Base-by-base conservation (phyloP, 257 asterid species). In the Capsicum pubescens region DNA sequence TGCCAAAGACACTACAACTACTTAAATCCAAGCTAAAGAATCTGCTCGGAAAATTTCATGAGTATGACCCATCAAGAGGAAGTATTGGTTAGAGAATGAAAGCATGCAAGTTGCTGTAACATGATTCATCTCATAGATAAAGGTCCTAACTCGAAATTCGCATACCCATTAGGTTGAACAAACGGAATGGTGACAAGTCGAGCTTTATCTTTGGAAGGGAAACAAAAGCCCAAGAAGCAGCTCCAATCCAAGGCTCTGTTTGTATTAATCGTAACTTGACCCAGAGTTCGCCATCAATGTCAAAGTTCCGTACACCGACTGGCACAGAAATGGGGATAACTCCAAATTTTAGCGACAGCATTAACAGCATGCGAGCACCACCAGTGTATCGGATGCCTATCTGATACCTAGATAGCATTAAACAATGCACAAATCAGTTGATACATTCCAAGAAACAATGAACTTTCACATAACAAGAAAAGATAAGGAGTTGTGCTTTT, bases 161-260 rank as follows among this genome's bases (percentile, higher is more conserved):
- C 95, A 80, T 93, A 97, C 98, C 95, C 99, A 97, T 97, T 79
- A 97, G 87, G 86, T 97, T 97, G 94, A 97, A 95, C 85, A 97
- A 88, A 83, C 99, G 98, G 87, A 94, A 97, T 77, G 98, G 97
- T 35, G 99, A 97, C 80, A 97, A 79, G 87, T 95, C 97, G 76
- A 97, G 91, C 90, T 93, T 97, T 87, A 95, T 97, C 92, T 93
- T 97, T 16, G 99, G 99, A 86, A 95, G 97, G 87, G 99, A 93
- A 83, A 92, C 98, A 84, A 97, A 97, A 39, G 99, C 99, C 99
- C 99, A 97, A 11, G 99, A 93, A 90, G 89, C 98, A 83, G 98
- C 97, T 88, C 99, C 99, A 80, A 97, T 97, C 97, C 98, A 97
- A n/a, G 99, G 99, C 86, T 93, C 95, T 80, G 97, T 87, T 81